phyloP scores from a whole-genome alignment of 768 basidiomycete species.

The Dacryopinax primogenitus region DNA sequence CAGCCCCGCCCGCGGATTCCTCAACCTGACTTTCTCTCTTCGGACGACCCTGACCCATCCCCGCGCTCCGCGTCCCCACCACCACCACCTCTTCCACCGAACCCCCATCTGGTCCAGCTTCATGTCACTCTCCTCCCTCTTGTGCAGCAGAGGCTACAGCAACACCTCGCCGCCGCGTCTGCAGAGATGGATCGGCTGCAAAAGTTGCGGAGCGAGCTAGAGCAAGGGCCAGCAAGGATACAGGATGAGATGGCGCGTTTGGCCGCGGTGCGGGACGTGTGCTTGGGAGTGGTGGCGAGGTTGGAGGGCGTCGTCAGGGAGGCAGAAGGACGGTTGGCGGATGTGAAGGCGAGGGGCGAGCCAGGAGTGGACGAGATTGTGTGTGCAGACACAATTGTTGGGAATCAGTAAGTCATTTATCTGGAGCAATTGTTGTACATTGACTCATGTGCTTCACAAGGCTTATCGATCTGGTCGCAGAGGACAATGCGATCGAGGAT shows the following conservation, averaged over 20 bases:
- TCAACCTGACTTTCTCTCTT: slow-evolving; percentile 26
- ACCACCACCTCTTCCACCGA: slow-evolving; percentile 75
- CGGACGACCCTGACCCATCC: slow-evolving; percentile 7
- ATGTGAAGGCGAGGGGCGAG: slow-evolving; percentile 71
- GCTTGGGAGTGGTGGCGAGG: slow-evolving; percentile 59
- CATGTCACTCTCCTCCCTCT: slow-evolving; percentile 67
- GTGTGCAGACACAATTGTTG: slow-evolving; percentile 88
- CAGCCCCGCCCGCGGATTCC: slow-evolving; percentile 19
- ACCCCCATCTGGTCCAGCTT: slow-evolving; percentile 74
- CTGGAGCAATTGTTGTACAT: background rate
- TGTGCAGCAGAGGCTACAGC: slow-evolving; percentile 54
- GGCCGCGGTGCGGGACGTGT: slow-evolving; percentile 86
- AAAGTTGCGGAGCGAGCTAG: slow-evolving; percentile 70
- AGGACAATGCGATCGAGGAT: slow-evolving; percentile 97
- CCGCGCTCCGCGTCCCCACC: slow-evolving; percentile 25
- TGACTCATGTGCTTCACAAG: no score
- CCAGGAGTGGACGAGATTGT: slow-evolving; percentile 93
- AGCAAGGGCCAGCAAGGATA: slow-evolving; percentile 83
- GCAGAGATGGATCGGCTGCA: slow-evolving; percentile 63
- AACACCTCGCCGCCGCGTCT: slow-evolving; percentile 50
- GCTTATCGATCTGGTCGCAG: slow-evolving; percentile 92
- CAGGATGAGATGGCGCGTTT: slow-evolving; percentile 91
- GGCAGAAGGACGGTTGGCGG: slow-evolving; percentile 60
- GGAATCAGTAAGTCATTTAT: slow-evolving; percentile 68
- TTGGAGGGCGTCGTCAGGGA: slow-evolving; percentile 48